Evolutionary conservation across 495 filamentous ascomycete species (phyloP).

Genomic region (Xylaria bambusicola): DNA sequence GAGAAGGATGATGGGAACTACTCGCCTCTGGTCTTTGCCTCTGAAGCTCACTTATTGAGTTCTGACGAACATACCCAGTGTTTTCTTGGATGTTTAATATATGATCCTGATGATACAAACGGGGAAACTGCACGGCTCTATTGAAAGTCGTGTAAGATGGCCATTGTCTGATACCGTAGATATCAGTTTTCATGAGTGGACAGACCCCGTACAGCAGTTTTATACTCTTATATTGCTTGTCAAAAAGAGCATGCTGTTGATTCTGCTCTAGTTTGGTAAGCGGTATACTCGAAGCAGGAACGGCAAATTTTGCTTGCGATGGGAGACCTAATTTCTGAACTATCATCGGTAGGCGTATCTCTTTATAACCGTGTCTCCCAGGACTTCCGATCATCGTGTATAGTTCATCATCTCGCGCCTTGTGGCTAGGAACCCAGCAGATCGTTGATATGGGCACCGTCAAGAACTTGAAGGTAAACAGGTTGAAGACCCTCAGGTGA

Average conservation of each 20-base stretch:
- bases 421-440: conserved; percentile 35
- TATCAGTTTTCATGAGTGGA: conserved; percentile 5
- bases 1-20: neutral
- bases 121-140: neutral
- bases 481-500: conserved; percentile 31
- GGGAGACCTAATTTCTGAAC: conserved; percentile 21
- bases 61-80: neutral
- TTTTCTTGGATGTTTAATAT: neutral
- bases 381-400: conserved; percentile 36
- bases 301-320: conserved; percentile 8
- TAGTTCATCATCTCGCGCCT: conserved; percentile 24
- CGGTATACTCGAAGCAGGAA: neutral
- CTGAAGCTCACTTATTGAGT: neutral
- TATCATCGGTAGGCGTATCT: conserved; percentile 7
- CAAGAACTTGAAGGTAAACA: conserved; percentile 25
- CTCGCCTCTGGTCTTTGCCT: neutral
- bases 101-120: neutral
- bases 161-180: neutral
- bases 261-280: neutral
- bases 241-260: conserved; percentile 21
- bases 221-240: conserved; percentile 18
- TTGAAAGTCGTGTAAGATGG: neutral
- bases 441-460: conserved; percentile 24
- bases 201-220: neutral
- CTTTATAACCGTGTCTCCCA: conserved; percentile 18